A percentile compares a stretch with the other conserved stretches of the same genome.
Evolutionary conservation across 768 basidiomycete species (phyloP).

Genomic region (Pluteus cervinus): DNA sequence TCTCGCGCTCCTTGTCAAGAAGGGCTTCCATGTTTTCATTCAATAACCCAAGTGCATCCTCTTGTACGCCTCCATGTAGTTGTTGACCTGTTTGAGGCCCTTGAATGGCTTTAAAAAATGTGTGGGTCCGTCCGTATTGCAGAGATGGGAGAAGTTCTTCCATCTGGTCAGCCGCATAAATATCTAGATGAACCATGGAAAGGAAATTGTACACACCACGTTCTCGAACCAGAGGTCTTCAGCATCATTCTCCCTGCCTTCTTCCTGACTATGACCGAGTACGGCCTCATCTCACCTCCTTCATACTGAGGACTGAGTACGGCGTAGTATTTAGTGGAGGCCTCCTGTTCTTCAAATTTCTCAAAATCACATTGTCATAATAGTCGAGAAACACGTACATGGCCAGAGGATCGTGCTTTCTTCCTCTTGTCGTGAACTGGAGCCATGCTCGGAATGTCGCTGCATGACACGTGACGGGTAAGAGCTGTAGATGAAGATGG

Average conservation of each 20-base stretch:
- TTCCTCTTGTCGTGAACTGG: conserved; percentile 79
- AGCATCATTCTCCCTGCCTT: conserved; percentile 65
- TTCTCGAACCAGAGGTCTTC: conserved; percentile 85
- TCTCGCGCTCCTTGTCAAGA: conserved; percentile 84
- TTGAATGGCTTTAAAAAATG: conserved; percentile 92
- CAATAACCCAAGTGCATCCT: conserved; percentile 56
- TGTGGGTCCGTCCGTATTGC: conserved; percentile 97
- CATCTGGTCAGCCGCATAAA: conserved; percentile 99
- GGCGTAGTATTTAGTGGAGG: conserved; percentile 44
- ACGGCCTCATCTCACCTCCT: conserved; percentile 83
- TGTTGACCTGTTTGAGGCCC: conserved; percentile 95
- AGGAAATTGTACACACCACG: conserved; percentile 45
- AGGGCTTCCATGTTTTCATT: conserved; percentile 86
- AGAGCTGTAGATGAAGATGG: conserved; percentile 35
- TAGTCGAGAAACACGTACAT: conserved; percentile 83
- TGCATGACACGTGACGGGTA: conserved; percentile 48
- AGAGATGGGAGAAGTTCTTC: conserved; percentile 96
- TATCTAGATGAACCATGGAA: conserved; percentile 44
- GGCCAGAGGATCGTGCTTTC: conserved; percentile 46
- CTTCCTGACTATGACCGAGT: conserved; percentile 79
- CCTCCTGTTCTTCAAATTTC: conserved; percentile 56
- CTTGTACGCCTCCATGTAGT: conserved; percentile 93
- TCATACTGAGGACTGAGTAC: conserved; percentile 47
- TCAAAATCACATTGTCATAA: conserved; percentile 78
- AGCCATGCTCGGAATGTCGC: conserved; percentile 83